Conservation (phyloP, 495 filamentous ascomycete species). For the Talaromyces stipitatus region DNA sequence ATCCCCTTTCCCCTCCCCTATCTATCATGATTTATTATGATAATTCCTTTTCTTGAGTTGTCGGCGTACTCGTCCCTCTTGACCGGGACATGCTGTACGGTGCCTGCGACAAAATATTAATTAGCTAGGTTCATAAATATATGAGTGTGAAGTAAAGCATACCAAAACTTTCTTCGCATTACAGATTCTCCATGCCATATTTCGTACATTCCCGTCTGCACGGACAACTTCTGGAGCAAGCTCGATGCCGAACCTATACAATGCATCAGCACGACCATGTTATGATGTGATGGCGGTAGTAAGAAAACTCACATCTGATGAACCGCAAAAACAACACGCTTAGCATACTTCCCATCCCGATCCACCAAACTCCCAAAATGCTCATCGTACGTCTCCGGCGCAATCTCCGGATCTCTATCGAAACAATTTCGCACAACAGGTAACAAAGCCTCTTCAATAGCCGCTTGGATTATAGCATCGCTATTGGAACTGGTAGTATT, state of each 20-base stretch:
- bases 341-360: constrained; percentile 79
- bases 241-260: constrained; percentile 76
- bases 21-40: background rate
- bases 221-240: constrained; percentile 88
- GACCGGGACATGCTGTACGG: constrained; percentile 42
- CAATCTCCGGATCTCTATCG: constrained; percentile 85
- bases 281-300: background rate
- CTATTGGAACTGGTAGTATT: constrained; percentile 27
- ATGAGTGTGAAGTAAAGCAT: constrained; percentile 26
- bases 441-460: constrained; percentile 69
- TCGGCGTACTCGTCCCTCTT: constrained; percentile 34
- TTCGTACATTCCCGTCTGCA: constrained; percentile 84
- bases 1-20: background rate
- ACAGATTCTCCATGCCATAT: constrained; percentile 90
- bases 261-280: background rate
- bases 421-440: constrained; percentile 86
- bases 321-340: constrained; percentile 85
- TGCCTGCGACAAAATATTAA: constrained; percentile 23
- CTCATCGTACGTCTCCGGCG: constrained; percentile 72
- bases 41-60: constrained; percentile 15
- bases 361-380: constrained; percentile 76
- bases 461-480: constrained; percentile 27
- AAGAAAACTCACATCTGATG: constrained; percentile 64
- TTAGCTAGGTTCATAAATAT: background rate
- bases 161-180: constrained; percentile 93